These are phyloP conservation scores for Mucor piriformis DNA, from an alignment of 371 early-diverging fungal species.

Conservation along the genomic window DNA sequence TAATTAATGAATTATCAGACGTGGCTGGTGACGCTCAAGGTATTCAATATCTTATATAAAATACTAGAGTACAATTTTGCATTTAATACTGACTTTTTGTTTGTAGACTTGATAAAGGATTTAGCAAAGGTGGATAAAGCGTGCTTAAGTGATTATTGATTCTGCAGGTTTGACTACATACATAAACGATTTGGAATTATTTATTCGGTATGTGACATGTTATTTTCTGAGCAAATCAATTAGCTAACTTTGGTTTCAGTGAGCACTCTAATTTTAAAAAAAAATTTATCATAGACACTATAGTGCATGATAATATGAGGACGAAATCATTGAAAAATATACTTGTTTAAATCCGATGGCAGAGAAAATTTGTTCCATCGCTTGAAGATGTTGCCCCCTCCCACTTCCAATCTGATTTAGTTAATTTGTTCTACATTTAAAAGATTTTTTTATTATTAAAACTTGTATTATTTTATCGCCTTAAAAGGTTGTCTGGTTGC, in stretches of 20 bases:
- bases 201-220: conserved; percentile 17
- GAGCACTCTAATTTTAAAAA: conserved; percentile 13
- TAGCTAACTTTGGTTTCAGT: conserved; percentile 23
- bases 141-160: conserved; percentile 20
- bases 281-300: conserved; percentile 20
- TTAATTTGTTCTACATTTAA: conserved; percentile 2
- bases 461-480: conserved; percentile 2
- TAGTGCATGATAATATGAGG: conserved; percentile 14
- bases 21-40: conserved; percentile 24
- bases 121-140: conserved; percentile 12
- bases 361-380: conserved; percentile 16
- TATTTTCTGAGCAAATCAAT: conserved; percentile 16
- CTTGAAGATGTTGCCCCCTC: conserved; percentile 17
- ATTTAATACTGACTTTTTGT: conserved; percentile 17
- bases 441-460: not conserved
- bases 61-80: conserved; percentile 3
- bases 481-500: conserved; percentile 5
- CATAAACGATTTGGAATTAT: conserved; percentile 18
- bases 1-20: conserved; percentile 15
- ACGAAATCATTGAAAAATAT: conserved; percentile 9
- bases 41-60: conserved; percentile 18
- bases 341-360: conserved; percentile 18
- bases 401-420: not conserved
- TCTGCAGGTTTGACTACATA: conserved; percentile 23
- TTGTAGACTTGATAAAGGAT: conserved; percentile 23